phyloP scores from a whole-genome alignment of 805 yeast genomes.

The Cyberlindnera maritima region DNA sequence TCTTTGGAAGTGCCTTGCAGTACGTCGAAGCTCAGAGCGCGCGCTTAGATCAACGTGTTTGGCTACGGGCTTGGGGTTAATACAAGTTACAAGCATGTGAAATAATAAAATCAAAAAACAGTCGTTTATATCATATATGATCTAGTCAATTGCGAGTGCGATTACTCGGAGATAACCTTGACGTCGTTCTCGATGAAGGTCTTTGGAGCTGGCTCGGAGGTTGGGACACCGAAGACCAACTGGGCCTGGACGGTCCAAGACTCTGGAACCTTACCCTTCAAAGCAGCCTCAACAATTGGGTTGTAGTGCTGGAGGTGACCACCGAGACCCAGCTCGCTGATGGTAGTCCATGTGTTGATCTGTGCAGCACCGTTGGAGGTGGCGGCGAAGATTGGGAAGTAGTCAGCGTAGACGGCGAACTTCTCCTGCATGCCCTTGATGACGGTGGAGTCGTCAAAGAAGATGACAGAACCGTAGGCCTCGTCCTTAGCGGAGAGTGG shows the following conservation, averaged over 20 bases:
- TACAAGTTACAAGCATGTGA: too few relatives aligned
- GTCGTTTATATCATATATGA: neutral
- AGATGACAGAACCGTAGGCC: constrained; percentile 48
- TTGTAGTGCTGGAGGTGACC: constrained; percentile 54
- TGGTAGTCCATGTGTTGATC: constrained; percentile 48
- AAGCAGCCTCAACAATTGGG: constrained; percentile 39
- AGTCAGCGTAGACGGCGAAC: constrained; percentile 41
- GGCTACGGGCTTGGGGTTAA: too few relatives aligned
- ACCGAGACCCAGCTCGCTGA: constrained; percentile 44
- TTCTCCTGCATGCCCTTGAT: constrained; percentile 39
- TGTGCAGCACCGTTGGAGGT: constrained; percentile 50
- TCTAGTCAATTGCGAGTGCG: neutral
- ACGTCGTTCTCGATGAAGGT: constrained; percentile 41
- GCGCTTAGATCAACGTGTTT: neutral
- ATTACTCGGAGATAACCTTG: constrained; percentile 29
- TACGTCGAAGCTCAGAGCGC: too few relatives aligned
- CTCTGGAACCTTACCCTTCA: constrained; percentile 40
- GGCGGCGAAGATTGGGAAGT: constrained; percentile 47
- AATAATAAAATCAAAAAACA: neutral
- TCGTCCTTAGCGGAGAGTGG: constrained; percentile 42
- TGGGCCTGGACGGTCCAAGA: constrained; percentile 47
- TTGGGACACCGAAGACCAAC: constrained; percentile 48
- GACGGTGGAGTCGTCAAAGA: constrained; percentile 43
- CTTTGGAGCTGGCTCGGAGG: constrained; percentile 37
- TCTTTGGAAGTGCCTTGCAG: too few relatives aligned